Evolutionary conservation across 140 eudicot species (phyloP), one percentile per base, ranked within the genome.

Genomic region (Erigeron philadelphicus): DNA sequence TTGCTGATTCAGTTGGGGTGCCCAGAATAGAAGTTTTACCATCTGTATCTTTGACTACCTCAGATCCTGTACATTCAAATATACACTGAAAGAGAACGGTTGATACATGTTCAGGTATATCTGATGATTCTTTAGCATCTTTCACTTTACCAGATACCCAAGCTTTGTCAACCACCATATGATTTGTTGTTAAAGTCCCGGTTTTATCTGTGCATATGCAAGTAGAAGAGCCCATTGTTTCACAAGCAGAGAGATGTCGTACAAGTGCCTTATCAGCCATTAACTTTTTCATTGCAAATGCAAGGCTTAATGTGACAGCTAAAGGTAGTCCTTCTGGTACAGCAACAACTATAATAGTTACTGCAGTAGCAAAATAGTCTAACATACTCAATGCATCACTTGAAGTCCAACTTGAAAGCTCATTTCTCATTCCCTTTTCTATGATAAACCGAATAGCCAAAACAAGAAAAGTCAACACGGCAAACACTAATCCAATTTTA

Each of bases 181-280:
- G 88, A 46, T 83, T 83, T 0, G 85, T 80, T 5, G 88, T 83
- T 44, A 83, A 59, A 1, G 88, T 83, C 16, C 88, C 88, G 2
- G 88, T 83, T 72, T 83, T 83, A 69, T 83, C 88, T 0, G 82
- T 80, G 52, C 88, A 83, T 58, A 83, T 83, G 54, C 73, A 64
- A 53, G 82, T 83, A 11, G 83, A 76, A 8, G 88, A 80, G 61
- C 88, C 88, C 88, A 83, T 83, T 15, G 88, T 83, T 75, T 83
- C 88, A 73, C 88, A 83, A 11, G 88, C 88, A 11, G 85, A 74
- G 12, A 80, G 68, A 70, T 67, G 83, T 58, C 88, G 54, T 18
- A 83, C 88, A 12, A 83, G 85, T 47, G 88, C 88, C 38, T 56
- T 80, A 2, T 83, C 76, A 21, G 72, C 73, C 88, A 83, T 83